Evolutionary conservation across 2,329 filamentous ascomycete genomes (phyloP), one percentile per base, ranked within the genome.

Genomic region (Colletotrichum noveboracense): DNA sequence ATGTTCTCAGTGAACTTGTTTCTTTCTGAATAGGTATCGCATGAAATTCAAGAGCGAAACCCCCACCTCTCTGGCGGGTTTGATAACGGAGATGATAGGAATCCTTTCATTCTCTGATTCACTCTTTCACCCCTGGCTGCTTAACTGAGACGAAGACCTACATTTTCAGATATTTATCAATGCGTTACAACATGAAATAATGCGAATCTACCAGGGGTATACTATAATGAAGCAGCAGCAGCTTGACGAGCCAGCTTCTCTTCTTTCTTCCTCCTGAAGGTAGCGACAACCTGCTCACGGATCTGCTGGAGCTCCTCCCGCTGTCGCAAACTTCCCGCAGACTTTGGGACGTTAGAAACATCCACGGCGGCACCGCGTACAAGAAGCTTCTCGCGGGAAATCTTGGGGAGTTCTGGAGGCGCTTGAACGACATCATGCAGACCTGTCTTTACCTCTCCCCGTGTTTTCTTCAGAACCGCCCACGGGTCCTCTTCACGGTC

Each of bases 401-500:
- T 81, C 76, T 90, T 92, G 78, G 91, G 90, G 70, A 97, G 89
- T 77, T 91, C 90, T 0, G 96, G 96, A 34, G 96, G 96, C 48
- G 94, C 96, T 80, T 93, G 88, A 5, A 91, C 95, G 32, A 96
- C 87, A 77, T 91, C 90, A 76, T 91, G 86, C 18, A 92, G 81
- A 4, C 87, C 87, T 55, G 87, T 82, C 78, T 87, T 89, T 28
- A 83, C 85, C 78, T 91, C 90, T 30, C 91, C 92, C 72, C 92
- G 88, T 85, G 92, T 92, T 82, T 89, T 89, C 82, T 93, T 93
- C 78, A 98, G 84, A 76, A 91, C 91, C 58, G 91, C 92, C 95
- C 95, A 98, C 1, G 95, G 94, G 83, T 96, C 95, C 14, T 87
- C 85, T 60, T 93, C 92, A 12, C 92, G 91, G 56, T 88, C 88